Conservation (phyloP, 83 land plant genomes). For the Picea abies region DNA sequence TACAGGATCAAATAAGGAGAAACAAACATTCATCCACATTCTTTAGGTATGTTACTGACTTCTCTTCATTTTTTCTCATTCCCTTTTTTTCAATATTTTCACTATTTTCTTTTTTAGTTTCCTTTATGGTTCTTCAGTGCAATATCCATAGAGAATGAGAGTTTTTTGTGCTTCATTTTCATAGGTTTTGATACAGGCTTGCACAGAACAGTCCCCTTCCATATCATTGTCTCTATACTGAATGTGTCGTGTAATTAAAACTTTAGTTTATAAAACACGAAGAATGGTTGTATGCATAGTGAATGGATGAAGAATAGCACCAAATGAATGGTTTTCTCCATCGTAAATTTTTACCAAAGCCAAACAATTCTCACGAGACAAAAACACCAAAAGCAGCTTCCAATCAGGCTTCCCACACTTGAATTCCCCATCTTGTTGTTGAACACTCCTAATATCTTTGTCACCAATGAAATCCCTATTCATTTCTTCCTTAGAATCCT, state of each 20-base stretch:
- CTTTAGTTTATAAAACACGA: background rate
- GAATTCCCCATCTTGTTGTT: slow-evolving; percentile 23
- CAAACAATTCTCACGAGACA: slow-evolving; percentile 26
- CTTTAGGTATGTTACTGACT: no score
- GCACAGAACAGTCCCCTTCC: background rate
- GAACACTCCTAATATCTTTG: slow-evolving; percentile 38
- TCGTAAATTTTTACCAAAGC: slow-evolving; percentile 44
- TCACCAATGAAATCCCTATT: slow-evolving; percentile 28
- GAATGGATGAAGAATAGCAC: slow-evolving; percentile 51
- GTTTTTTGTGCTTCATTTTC: background rate
- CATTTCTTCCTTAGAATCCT: slow-evolving; percentile 3
- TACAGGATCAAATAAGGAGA: no score
- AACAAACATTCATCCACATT: no score
- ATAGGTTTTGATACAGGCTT: no score
- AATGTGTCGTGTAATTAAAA: background rate
- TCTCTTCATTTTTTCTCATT: no score
- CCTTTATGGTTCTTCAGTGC: no score
- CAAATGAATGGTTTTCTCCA: slow-evolving; percentile 24
- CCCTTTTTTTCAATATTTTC: no score
- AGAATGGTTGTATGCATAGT: slow-evolving; percentile 45
- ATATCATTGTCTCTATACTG: slow-evolving; percentile 10
- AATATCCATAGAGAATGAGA: background rate
- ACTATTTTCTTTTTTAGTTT: no score
- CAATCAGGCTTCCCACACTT: slow-evolving; percentile 29
- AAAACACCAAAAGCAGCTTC: slow-evolving; percentile 54